Percentiles rank a stretch among this genome's conserved stretches.
phyloP scores from a whole-genome alignment of 768 basidiomycete species.

The Rubroboletus satanas region DNA sequence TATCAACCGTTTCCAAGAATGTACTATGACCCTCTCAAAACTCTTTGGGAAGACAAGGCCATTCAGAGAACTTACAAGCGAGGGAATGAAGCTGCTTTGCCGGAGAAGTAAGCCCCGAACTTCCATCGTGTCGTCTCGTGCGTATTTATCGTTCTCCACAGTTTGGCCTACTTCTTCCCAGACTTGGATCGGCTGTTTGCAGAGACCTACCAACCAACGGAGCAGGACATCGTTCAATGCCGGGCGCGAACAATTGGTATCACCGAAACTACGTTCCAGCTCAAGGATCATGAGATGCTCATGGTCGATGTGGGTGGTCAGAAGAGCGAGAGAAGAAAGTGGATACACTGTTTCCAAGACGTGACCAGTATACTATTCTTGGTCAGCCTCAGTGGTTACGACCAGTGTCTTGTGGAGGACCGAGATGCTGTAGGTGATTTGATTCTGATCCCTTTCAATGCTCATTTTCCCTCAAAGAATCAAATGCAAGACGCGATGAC shows the following conservation, averaged over 20 bases:
- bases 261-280: conserved; percentile 79
- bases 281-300: conserved; percentile 78
- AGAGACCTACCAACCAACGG: conserved; percentile 64
- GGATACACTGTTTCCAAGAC: conserved; percentile 95
- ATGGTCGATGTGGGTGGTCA: conserved; percentile 96
- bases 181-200: conserved; percentile 78
- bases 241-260: conserved; percentile 89
- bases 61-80: conserved; percentile 73
- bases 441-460: neutral
- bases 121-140: neutral
- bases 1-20: conserved; percentile 72
- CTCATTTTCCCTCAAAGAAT: conserved; percentile 48
- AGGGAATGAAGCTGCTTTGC: conserved; percentile 88
- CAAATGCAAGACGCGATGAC: conserved; percentile 99
- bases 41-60: conserved; percentile 73
- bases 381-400: conserved; percentile 89
- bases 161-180: conserved; percentile 73
- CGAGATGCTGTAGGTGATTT: conserved; percentile 69
- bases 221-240: conserved; percentile 86
- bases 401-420: conserved; percentile 92
- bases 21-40: conserved; percentile 63
- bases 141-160: conserved; percentile 25
- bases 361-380: conserved; percentile 91
- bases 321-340: conserved; percentile 89
- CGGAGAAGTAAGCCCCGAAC: conserved; percentile 69